Conservation (phyloP, 805 yeast species). For the Pichia paraexigua region DNA sequence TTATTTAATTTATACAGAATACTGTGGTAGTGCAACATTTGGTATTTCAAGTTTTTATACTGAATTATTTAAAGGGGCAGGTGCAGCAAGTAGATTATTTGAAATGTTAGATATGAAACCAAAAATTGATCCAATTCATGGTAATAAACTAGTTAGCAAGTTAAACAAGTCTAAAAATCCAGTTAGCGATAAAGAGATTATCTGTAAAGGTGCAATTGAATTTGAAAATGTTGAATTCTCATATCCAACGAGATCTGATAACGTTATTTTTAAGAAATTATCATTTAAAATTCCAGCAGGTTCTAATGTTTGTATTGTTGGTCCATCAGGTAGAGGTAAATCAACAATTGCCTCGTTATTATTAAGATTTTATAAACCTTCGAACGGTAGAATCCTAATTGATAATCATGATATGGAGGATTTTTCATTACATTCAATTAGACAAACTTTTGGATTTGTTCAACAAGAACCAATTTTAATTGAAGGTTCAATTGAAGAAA, state of each 20-base stretch:
- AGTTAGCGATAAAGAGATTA: conserved; percentile 4
- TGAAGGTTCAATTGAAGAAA: conserved; percentile 83
- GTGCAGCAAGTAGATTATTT: conserved; percentile 88
- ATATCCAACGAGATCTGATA: conserved; percentile 82
- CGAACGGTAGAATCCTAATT: conserved; percentile 54
- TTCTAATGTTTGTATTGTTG: conserved; percentile 87
- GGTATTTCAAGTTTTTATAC: conserved; percentile 89
- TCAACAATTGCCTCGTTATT: conserved; percentile 80
- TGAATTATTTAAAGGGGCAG: conserved; percentile 94
- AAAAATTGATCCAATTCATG: conserved; percentile 57
- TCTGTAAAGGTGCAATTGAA: conserved; percentile 46
- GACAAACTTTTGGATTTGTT: conserved; percentile 77
- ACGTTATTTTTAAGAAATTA: conserved; percentile 54
- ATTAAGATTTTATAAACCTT: conserved; percentile 77
- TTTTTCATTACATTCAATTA: conserved; percentile 67
- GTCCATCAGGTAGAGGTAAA: conserved; percentile 94
- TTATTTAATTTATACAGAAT: conserved; percentile 91
- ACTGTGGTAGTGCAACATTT: conserved; percentile 85
- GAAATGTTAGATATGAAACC: conserved; percentile 81
- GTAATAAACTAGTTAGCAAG: conserved; percentile 34
- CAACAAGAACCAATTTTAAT: conserved; percentile 89
- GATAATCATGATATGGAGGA: conserved; percentile 59
- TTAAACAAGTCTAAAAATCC: conserved; percentile 2
- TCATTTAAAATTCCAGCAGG: conserved; percentile 66
- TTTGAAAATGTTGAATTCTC: conserved; percentile 63